A percentile compares a stretch with the other conserved stretches of the same genome.
These are phyloP conservation scores for Pseudogymnoascus sp. DNA, from an alignment of 2,329 filamentous ascomycete species.

Conservation along the genomic window DNA sequence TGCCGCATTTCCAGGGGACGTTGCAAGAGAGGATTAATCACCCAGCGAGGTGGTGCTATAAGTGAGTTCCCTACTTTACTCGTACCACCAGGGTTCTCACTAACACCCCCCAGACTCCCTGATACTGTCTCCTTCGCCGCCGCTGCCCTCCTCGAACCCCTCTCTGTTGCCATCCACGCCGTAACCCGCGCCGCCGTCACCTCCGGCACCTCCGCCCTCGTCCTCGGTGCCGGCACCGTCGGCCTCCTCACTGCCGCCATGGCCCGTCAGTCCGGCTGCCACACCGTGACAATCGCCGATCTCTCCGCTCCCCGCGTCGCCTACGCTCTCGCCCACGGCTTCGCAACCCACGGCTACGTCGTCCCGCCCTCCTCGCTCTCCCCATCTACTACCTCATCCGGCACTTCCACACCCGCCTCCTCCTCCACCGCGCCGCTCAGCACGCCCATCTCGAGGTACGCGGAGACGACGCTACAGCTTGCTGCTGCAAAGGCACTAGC, in stretches of 20 bases:
- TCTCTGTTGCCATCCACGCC: conserved; percentile 82
- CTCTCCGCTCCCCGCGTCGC: conserved; percentile 52
- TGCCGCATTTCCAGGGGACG: conserved; percentile 59
- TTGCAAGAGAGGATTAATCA: conserved; percentile 59
- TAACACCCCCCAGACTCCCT: background rate
- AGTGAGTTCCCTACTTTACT: conserved; percentile 36
- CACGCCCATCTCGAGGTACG: conserved; percentile 74
- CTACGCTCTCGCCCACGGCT: conserved; percentile 53
- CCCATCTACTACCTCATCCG: conserved; percentile 40
- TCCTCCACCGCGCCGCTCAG: conserved; percentile 37
- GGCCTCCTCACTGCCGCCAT: conserved; percentile 84
- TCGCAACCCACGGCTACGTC: conserved; percentile 54
- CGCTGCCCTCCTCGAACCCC: conserved; percentile 84
- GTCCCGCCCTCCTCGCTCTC: conserved; percentile 43
- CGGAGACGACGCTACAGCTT: conserved; percentile 62
- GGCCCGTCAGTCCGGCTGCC: conserved; percentile 74
- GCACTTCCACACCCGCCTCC: conserved; percentile 43
- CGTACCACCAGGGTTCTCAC: background rate
- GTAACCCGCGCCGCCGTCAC: conserved; percentile 65
- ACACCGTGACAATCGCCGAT: conserved; percentile 76
- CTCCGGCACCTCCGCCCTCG: conserved; percentile 70
- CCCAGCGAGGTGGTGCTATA: conserved; percentile 56
- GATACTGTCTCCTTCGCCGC: conserved; percentile 60
- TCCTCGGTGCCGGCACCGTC: conserved; percentile 83
- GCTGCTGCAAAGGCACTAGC: conserved; percentile 57